A percentile compares a stretch with the other conserved stretches of the same genome.
Conservation (phyloP, 139 green algal genomes). For the Tetradesmus obliquus region DNA sequence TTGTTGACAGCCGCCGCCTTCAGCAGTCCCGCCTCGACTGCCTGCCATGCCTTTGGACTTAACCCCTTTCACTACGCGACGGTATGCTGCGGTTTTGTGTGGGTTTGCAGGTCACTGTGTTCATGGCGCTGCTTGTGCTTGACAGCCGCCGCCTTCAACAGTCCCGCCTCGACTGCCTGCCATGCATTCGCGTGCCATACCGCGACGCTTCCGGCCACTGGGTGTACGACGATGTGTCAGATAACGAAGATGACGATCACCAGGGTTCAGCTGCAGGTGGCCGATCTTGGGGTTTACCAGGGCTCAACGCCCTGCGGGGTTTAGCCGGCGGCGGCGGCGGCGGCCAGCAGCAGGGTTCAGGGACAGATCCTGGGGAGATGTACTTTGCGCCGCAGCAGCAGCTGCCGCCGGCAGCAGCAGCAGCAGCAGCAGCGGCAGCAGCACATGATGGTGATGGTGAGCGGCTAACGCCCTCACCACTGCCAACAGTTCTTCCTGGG, state of each 20-base stretch:
- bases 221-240: slow-evolving; percentile 33
- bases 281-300: neutral
- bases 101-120: slow-evolving; percentile 77
- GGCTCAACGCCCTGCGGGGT: neutral
- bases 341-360: neutral
- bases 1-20: slow-evolving; percentile 74
- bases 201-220: slow-evolving; percentile 45
- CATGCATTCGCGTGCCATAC: slow-evolving; percentile 62
- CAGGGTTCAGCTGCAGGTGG: slow-evolving; percentile 1
- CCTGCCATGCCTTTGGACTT: slow-evolving; percentile 62
- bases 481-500: slow-evolving; percentile 6
- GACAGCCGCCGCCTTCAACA: slow-evolving; percentile 70
- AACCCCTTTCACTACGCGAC: too few relatives aligned
- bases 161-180: slow-evolving; percentile 73
- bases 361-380: slow-evolving; percentile 12
- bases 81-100: neutral
- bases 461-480: neutral
- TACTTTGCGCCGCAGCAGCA: slow-evolving; percentile 43
- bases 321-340: neutral
- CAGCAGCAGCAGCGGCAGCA: slow-evolving; percentile 36
- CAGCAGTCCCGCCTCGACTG: slow-evolving; percentile 70
- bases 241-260: slow-evolving; percentile 23
- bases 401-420: slow-evolving; percentile 36
- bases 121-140: slow-evolving; percentile 82
- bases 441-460: neutral